phyloP scores from a whole-genome alignment of 129 eudicot species.

The Saussurea involucrata region DNA sequence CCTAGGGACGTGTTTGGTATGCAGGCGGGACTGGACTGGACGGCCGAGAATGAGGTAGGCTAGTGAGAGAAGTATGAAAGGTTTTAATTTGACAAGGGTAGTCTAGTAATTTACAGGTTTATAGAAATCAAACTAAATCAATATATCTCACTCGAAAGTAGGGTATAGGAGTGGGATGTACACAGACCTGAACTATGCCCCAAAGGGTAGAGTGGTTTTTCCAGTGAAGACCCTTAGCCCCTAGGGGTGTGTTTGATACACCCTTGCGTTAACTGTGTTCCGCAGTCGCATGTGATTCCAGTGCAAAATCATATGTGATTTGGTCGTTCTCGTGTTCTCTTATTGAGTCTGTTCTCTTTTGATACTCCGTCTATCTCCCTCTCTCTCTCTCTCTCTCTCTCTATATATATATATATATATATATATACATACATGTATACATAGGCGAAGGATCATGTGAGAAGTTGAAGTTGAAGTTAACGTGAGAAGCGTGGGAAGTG shows the following conservation, averaged over 20 bases:
- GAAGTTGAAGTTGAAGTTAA: no score
- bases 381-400: no score
- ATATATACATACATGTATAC: no score
- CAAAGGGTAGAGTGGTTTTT: background rate
- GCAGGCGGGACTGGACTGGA: background rate
- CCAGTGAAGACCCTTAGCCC: background rate
- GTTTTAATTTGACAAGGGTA: background rate
- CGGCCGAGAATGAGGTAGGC: background rate
- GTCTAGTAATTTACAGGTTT: background rate
- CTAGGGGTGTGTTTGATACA: background rate
- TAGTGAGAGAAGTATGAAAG: background rate
- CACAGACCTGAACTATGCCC: background rate
- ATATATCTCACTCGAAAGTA: background rate
- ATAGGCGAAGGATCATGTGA: no score
- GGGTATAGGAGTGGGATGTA: background rate
- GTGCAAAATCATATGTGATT: no score
- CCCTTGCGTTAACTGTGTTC: no score
- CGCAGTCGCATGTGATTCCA: no score
- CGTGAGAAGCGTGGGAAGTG: no score
- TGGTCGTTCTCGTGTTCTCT: no score
- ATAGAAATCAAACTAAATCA: background rate
- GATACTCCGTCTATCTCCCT: no score
- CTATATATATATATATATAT: no score
- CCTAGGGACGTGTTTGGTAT: background rate
- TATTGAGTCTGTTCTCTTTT: no score